These are phyloP conservation scores for Stagonosporopsis cucurbitacearum DNA, from an alignment of 2,329 filamentous ascomycete genomes.

Conservation along the genomic window DNA sequence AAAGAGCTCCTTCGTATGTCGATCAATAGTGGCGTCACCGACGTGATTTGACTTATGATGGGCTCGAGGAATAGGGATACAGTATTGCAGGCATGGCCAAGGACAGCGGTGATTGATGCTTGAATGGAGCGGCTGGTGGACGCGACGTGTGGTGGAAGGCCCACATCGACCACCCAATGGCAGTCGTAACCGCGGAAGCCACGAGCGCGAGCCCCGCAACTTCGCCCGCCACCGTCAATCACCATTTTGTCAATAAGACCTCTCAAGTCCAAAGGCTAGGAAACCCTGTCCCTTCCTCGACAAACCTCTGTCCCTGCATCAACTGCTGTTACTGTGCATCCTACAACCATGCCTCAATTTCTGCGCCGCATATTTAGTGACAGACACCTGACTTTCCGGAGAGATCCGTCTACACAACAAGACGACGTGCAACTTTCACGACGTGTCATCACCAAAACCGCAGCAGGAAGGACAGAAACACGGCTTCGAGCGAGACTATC, in stretches of 20 bases:
- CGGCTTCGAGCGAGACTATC: slow-evolving; percentile 18
- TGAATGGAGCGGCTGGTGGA: slow-evolving; percentile 8
- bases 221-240: slow-evolving; percentile 19
- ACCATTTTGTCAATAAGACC: slow-evolving; percentile 12
- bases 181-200: not conserved
- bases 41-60: not conserved
- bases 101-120: not conserved
- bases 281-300: slow-evolving; percentile 5
- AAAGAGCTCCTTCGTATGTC: too few species aligned
- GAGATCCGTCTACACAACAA: slow-evolving; percentile 18
- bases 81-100: not conserved
- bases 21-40: not conserved
- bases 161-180: slow-evolving; percentile 15
- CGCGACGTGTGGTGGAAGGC: not conserved
- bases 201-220: slow-evolving; percentile 19
- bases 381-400: slow-evolving; percentile 24
- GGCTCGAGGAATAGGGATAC: not conserved
- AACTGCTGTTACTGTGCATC: not conserved
- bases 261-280: not conserved
- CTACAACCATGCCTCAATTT: slow-evolving; percentile 26
- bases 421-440: slow-evolving; percentile 30
- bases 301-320: slow-evolving; percentile 6
- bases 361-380: slow-evolving; percentile 32
- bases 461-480: slow-evolving; percentile 17
- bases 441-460: slow-evolving; percentile 27